Base-by-base conservation (phyloP, 768 basidiomycete genomes). In the Mycena kentingensis region DNA sequence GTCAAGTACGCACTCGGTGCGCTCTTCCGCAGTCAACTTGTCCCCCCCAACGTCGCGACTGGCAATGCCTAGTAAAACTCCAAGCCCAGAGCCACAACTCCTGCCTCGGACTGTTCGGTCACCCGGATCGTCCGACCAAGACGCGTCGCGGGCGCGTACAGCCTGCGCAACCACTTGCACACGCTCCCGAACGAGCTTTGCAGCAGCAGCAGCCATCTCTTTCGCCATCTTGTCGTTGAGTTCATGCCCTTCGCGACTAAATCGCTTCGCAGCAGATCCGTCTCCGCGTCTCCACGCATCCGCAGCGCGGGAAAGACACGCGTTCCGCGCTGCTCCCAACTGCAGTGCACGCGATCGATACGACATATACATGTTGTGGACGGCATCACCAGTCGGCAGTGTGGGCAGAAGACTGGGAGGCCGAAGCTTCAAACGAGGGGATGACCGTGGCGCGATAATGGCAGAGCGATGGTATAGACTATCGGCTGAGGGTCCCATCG, bases 271-370 rank as follows among this genome's bases (percentile, higher is more conserved):
- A 1, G 90, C 88, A 0, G 95, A 93, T 3, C 96, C 96, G 60
- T 99, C 97, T 1, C 96, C 95, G 2, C 93, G 80, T 49, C 92
- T 80, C 91, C 93, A 99, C 3, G 95, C 93, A 63, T 97, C 94
- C 3, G 97, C 96, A 12, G 97, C 97, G 37, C 93, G 84, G 2
- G 92, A 92, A 24, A 99, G 77, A 68, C 92, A 97, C 15, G 93
- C 93, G 62, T 98, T 98, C 31, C 97, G 79, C 27, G 92, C 92
- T 2, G 93, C 90, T 44, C 96, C 97, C 21, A 98, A 84, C 63
- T 97, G 90, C 51, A 98, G 78, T 22, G 92, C 94, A 28, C 89
- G 84, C 28, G 86, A 79, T 16, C 97, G 87, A 64, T 97, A 96
- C 1, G 83, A 68, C 84, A 97, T 88, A 71, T 99, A 99, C 57